Evolutionary conservation across 148 eudicot genomes (phyloP), one percentile per base, ranked within the genome.

Genomic region (Simmondsia chinensis): DNA sequence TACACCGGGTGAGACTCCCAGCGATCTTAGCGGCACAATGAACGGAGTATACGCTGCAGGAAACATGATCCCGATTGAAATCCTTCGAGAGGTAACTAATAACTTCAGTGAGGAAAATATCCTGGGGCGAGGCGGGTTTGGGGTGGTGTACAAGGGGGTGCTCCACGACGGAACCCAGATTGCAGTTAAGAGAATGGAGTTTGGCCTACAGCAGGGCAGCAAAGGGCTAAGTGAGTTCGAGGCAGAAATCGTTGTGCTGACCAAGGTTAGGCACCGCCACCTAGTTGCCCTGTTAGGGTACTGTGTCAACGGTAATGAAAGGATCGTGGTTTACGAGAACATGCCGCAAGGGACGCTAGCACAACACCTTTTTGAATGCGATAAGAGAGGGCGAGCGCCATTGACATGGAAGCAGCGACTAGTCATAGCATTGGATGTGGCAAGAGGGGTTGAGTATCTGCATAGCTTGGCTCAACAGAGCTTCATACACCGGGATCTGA

Each of bases 161-260:
- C 57, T 81, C 19, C 67, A 52, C 9, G 85, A 82, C 39, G 84
- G 91, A 39, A 77, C 82, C 18, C 40, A 35, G 3, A 71, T 82
- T 7, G 91, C 82, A 0, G 82, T 82, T 15, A 82, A 82, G 57
- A 74, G 91, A 36, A 82, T 82, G 84, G 82, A 65, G 22, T 35
- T 53, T 1, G 60, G 48, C 16, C 16, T 58, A n/a, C n/a, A n/a
- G 9, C 35, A 43, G 32, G 61, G 65, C 5, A 54, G 54, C 0
- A 82, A 77, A 31, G 91, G 76, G 11, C 9, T 54, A 46, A 43
- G 30, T 10, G 85, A 82, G 57, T 82, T 77, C 36, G 62, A 74
- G 48, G 79, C 91, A 9, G 91, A 82, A 56, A 82, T 82, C 26
- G 64, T 57, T 0, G 84, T 82, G 19, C 64, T 82, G 0, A 52